Base-by-base conservation (phyloP, 345 rosid genomes). In the Brassica incana region DNA sequence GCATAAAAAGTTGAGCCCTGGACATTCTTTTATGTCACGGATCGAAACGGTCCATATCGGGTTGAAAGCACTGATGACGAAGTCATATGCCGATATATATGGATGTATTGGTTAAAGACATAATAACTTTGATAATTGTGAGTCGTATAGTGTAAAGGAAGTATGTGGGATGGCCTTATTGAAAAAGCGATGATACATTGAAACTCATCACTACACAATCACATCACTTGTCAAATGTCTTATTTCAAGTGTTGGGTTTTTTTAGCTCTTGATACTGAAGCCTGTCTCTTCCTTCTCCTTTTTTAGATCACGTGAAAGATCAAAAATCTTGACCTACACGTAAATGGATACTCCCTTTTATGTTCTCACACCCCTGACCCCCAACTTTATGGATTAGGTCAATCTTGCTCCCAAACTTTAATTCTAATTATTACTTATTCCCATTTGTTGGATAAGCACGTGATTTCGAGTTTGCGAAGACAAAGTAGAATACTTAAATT, bases 131-230 rank as follows among this genome's bases (percentile, higher is more conserved):
- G 75, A 63, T 68, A 50, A 77, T 62, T 50, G 64, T 52, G 76
- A 63, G 36, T 8, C 60, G 40, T 43, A 60, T n/a, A 77, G 71
- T 71, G 65, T n/a, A 18, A 23, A 38, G 32, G 66, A 77, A 77
- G 76, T 75, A 43, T 65, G 58, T 52, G 58, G 58, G 73, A 65
- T 76, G 76, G 72, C 67, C 77, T 77, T 66, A 61, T 7, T 50
- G 62, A 71, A 59, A 72, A 63, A 71, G 65, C 32, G 69, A 16
- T 48, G 77, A 71, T 78, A 25, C 78, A 67, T 45, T 77, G 82
- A 73, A 78, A 79, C 82, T 73, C 78, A 73, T 73, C 78, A 79
- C 78, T 67, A 73, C 11, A 33, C 65, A 79, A 67, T 73, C 82
- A 67, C 27, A 61, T 67, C 78, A 48, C 74, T 15, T 73, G 78